phyloP scores from a whole-genome alignment of 139 green algal species.

The Nannochloris sp. region DNA sequence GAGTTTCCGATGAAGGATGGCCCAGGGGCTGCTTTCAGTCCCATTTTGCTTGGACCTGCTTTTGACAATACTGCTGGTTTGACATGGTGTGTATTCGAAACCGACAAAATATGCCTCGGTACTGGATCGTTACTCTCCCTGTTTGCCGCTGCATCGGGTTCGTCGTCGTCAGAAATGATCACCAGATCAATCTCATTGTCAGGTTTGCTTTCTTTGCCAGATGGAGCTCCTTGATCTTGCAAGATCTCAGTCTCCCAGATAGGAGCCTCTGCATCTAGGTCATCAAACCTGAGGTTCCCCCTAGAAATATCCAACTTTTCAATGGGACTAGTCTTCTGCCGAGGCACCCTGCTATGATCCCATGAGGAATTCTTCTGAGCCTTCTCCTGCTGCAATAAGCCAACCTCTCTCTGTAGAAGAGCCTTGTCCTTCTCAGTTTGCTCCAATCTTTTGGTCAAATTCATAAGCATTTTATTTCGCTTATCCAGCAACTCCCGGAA shows the following conservation, averaged over 20 bases:
- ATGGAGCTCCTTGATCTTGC: too few species aligned
- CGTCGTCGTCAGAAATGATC: too few species aligned
- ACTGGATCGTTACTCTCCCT: neutral
- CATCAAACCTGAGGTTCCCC: neutral
- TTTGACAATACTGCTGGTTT: neutral
- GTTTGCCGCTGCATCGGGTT: too few species aligned
- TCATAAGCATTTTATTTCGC: neutral
- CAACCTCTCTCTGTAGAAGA: neutral
- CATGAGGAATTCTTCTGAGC: neutral
- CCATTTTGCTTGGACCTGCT: constrained; percentile 3
- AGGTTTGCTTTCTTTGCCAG: too few species aligned
- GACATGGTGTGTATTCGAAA: neutral
- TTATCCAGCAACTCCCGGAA: neutral
- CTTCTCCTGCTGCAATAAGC: neutral
- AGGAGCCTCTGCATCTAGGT: neutral
- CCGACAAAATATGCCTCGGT: neutral
- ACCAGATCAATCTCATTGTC: too few species aligned
- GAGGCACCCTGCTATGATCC: neutral
- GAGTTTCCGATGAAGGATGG: constrained; percentile 16
- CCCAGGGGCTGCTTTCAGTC: constrained; percentile 11
- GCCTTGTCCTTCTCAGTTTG: constrained; percentile 1
- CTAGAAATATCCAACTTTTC: neutral
- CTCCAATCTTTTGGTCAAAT: neutral
- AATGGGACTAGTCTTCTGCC: neutral
- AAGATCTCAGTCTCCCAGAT: neutral